phyloP scores from a whole-genome alignment of 2,329 filamentous ascomycete species.

The Trematosphaeria pertusa region DNA sequence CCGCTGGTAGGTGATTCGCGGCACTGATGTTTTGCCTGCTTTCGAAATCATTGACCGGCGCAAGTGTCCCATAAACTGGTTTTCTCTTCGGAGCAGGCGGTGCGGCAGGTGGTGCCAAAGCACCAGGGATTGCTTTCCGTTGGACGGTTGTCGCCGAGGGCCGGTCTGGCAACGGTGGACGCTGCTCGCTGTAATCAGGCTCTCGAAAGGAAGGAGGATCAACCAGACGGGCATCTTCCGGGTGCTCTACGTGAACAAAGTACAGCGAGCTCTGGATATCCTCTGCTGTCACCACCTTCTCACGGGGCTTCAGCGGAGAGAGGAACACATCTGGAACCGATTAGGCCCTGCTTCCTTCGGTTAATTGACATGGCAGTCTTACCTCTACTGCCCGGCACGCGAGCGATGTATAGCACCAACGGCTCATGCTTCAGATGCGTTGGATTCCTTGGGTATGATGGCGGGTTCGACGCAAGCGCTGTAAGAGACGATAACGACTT shows the following conservation, averaged over 20 bases:
- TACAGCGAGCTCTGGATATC: slow-evolving; percentile 90
- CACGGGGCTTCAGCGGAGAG: slow-evolving; percentile 85
- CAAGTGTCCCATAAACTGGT: slow-evolving; percentile 35
- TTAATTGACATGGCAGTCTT: slow-evolving; percentile 34
- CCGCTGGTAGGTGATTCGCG: slow-evolving; percentile 23
- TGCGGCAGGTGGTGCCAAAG: slow-evolving; percentile 7
- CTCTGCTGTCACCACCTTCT: slow-evolving; percentile 86
- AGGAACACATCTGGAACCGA: slow-evolving; percentile 78
- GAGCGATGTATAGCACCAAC: slow-evolving; percentile 86
- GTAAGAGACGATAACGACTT: slow-evolving; percentile 82
- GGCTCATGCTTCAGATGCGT: slow-evolving; percentile 72
- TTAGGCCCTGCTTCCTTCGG: slow-evolving; percentile 22
- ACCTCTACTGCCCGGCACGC: slow-evolving; percentile 92
- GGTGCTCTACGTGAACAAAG: slow-evolving; percentile 81
- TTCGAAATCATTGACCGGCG: slow-evolving; percentile 31
- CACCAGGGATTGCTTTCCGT: slow-evolving; percentile 37
- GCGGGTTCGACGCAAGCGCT: slow-evolving; percentile 82
- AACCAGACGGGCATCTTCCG: slow-evolving; percentile 56
- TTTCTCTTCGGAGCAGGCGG: slow-evolving; percentile 30
- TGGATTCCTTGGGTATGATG: slow-evolving; percentile 81
- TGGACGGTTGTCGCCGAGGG: slow-evolving; percentile 29
- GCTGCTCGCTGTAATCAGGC: slow-evolving; percentile 18
- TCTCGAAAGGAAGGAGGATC: slow-evolving; percentile 20
- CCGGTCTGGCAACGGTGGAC: slow-evolving; percentile 13
- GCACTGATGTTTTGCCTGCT: slow-evolving; percentile 38